phyloP scores from a whole-genome alignment of 306 rosid species.

The Trifolium fragiferum region DNA sequence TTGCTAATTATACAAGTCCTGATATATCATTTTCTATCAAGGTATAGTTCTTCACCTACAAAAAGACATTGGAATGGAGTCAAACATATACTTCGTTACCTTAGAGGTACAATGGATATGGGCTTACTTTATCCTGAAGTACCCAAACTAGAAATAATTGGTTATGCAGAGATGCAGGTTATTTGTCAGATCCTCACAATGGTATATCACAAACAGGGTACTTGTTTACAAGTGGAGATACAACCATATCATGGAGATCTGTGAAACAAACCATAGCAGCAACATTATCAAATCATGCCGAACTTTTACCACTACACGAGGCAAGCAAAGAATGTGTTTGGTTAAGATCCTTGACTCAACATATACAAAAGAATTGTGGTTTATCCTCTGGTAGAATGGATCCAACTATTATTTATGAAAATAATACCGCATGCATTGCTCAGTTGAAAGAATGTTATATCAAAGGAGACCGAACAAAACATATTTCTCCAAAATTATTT shows the following conservation, averaged over 20 bases:
- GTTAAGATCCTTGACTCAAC: not conserved
- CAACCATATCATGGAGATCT: not conserved
- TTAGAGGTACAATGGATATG: no score
- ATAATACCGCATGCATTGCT: not conserved
- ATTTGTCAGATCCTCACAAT: no score
- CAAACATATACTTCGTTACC: no score
- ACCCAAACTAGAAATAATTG: no score
- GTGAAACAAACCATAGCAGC: not conserved
- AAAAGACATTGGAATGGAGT: no score
- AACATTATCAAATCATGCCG: not conserved
- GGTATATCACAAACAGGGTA: no score
- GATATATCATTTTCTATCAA: no score
- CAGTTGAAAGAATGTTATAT: not conserved
- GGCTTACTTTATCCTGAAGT: no score
- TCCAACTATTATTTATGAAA: not conserved
- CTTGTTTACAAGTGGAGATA: not conserved
- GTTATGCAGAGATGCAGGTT: no score
- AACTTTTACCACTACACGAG: not conserved
- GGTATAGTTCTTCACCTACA: no score
- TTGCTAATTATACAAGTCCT: no score
- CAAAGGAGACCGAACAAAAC: not conserved
- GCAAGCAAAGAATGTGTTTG: not conserved
- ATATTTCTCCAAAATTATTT: not conserved
- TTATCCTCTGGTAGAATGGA: not conserved
- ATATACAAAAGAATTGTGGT: not conserved